Base-by-base conservation (phyloP, 805 yeast genomes). In the Zygosaccharomyces bailii region DNA sequence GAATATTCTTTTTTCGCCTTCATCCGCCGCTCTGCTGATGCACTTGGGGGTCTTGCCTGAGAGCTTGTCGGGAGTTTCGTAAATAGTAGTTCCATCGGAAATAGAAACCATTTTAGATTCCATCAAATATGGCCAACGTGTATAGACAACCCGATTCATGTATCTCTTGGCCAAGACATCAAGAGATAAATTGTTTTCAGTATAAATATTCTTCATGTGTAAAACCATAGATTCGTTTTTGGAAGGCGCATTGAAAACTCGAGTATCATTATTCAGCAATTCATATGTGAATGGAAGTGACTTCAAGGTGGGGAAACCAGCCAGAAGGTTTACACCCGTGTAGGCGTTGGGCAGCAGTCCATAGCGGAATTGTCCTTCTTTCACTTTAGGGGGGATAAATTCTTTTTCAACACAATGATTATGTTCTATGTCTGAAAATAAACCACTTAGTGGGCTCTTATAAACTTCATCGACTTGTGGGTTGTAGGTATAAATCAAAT, bases 81-180 rank as follows among this genome's bases (percentile, higher is more conserved):
- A 85, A 35, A 69, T 71, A 54, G 63, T 66, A 13, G 70, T 63
- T 10, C 73, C 76, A 60, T 85, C 90, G 27, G 73, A 61, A 3
- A 91, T 76, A 17, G 75, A 73, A 9, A 80, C 70, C 32, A 91
- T 80, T 57, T 76, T 79, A 7, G 89, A 84, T 66, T 91, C 97
- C 54, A 81, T 75, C 52, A 93, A 70, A 58, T 79, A 86, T n/a
- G 99, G 99, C 91, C 96, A 93, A 54, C 82, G 79, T 9, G 86
- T 78, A 60, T 81, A 90, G 2, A 86, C 84, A 39, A 79, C 66
- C 45, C 79, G 73, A 36, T 80, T 82, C 43, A 84, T 55, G 44
- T 74, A 78, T 55, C 80, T 74, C 45, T 78, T 74, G 18, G 88
- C 82, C 55, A 87, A 73, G 49, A 84, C 86, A 39, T 78, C 82